Conservation (phyloP, 2,329 filamentous ascomycete species). For the Apiospora kogelbergensis region DNA sequence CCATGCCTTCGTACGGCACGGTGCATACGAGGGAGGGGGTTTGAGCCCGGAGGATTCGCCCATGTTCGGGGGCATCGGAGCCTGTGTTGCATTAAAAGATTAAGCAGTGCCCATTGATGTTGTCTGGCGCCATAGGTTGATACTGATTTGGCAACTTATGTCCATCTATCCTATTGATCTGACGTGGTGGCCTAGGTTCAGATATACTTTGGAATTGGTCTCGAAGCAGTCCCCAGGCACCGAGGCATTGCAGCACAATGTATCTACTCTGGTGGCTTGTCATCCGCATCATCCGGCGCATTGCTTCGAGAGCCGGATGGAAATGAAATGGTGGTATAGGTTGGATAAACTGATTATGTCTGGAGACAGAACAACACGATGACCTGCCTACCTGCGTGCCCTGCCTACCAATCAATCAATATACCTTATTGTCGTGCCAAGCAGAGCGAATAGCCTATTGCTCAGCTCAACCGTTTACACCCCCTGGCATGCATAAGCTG, state of each 20-base stretch:
- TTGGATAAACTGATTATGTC: background rate
- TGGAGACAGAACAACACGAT: background rate
- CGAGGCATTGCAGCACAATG: no score
- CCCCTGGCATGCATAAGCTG: background rate
- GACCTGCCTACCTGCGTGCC: background rate
- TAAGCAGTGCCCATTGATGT: background rate
- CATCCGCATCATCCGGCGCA: background rate
- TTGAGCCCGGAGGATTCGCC: background rate
- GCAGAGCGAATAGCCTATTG: background rate
- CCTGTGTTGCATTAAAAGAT: background rate
- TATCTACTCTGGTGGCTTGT: conserved; percentile 1
- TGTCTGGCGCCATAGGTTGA: background rate
- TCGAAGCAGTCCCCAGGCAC: background rate
- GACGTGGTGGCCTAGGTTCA: background rate
- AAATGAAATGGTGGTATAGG: background rate
- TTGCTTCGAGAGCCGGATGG: background rate
- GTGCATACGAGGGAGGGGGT: background rate
- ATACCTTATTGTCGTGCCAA: background rate
- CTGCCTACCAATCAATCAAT: background rate
- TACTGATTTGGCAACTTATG: background rate
- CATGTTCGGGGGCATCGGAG: background rate
- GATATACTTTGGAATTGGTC: background rate
- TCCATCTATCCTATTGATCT: background rate
- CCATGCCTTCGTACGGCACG: background rate
- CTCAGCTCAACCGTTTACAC: background rate